Percentiles rank a stretch among this genome's conserved stretches.
Evolutionary conservation across 371 early-diverging fungal species (phyloP).

Genomic region (Haplosporangium sp.): DNA sequence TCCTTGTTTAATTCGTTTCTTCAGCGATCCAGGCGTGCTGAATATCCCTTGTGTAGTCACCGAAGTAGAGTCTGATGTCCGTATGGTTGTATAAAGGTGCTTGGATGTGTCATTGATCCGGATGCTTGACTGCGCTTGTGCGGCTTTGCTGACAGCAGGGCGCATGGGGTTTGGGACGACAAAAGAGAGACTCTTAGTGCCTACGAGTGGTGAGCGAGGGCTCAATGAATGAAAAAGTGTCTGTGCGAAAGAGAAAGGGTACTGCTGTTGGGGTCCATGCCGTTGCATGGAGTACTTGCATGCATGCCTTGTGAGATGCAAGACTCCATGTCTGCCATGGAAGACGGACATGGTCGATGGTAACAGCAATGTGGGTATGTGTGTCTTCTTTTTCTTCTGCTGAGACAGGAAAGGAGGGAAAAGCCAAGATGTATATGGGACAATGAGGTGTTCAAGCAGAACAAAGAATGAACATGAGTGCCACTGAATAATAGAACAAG

Average conservation of each 20-base stretch:
- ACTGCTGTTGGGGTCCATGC: neutral
- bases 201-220: no score
- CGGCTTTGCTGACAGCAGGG: neutral
- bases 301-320: slow-evolving; percentile 10
- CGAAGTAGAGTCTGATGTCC: neutral
- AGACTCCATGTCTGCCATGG: slow-evolving; percentile 12
- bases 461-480: no score
- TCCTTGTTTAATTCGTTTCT: slow-evolving; percentile 26
- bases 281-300: slow-evolving; percentile 2
- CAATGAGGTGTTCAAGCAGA: no score
- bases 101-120: no score
- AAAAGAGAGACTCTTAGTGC: no score
- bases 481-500: no score
- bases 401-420: neutral
- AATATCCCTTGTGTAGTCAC: slow-evolving; percentile 15
- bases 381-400: neutral
- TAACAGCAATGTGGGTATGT: neutral
- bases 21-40: slow-evolving; percentile 32
- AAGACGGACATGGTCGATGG: slow-evolving; percentile 17
- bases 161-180: neutral
- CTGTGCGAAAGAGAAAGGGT: neutral
- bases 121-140: no score
- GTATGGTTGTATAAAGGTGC: no score
- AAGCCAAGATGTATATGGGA: no score
- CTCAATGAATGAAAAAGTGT: no score